These are phyloP conservation scores for Cerrena zonata DNA, from an alignment of 1,284 basidiomycete species.

Conservation along the genomic window DNA sequence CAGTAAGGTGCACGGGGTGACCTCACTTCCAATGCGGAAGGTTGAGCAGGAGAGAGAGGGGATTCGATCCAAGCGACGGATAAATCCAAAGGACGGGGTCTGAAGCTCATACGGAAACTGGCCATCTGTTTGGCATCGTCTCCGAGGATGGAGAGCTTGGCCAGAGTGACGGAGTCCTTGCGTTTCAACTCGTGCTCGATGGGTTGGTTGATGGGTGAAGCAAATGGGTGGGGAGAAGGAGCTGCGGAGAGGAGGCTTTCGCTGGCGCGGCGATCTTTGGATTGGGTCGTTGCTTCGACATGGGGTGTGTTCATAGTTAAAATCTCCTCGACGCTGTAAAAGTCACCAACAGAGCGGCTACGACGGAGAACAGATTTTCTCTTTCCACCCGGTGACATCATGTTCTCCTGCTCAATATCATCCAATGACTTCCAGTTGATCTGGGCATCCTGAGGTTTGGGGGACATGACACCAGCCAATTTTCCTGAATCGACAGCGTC, in stretches of 20 bases:
- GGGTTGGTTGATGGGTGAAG: background rate
- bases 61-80: constrained; percentile 6
- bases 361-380: constrained; percentile 12
- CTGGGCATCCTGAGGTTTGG: constrained; percentile 3
- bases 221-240: background rate
- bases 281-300: background rate
- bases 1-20: constrained; percentile 26
- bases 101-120: constrained; percentile 18
- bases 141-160: constrained; percentile 18
- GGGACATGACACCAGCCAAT: constrained; percentile 11
- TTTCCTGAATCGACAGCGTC: constrained; percentile 9
- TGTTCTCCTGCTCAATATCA: constrained; percentile 5
- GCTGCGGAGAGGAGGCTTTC: background rate
- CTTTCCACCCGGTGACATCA: background rate
- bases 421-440: constrained; percentile 4
- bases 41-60: constrained; percentile 12
- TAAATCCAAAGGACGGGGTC: constrained; percentile 12
- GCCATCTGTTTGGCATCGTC: constrained; percentile 20
- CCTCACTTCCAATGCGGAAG: constrained; percentile 13
- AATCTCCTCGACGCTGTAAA: constrained; percentile 13
- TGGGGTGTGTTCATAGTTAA: constrained; percentile 1
- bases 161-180: constrained; percentile 13
- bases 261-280: constrained; percentile 1
- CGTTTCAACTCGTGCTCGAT: constrained; percentile 8
- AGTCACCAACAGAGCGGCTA: constrained; percentile 21